phyloP scores from a whole-genome alignment of 495 filamentous ascomycete species.

The Collariella sp. region DNA sequence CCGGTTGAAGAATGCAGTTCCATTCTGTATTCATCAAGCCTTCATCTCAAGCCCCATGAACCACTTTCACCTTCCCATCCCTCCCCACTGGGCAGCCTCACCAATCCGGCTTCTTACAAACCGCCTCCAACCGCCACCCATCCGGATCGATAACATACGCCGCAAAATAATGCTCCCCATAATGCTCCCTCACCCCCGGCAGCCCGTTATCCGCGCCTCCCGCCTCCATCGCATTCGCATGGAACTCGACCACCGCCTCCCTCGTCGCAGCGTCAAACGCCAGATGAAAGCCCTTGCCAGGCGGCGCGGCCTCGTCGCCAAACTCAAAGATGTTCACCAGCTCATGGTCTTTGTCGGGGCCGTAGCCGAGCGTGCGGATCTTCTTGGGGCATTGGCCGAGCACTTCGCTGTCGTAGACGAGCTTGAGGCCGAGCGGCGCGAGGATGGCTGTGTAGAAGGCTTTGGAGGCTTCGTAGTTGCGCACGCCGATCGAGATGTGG shows the following conservation, averaged over 20 bases:
- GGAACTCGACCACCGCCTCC: conserved; percentile 31
- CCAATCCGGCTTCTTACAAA: conserved; percentile 18
- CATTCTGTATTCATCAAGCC: no score
- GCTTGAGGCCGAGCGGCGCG: conserved; percentile 21
- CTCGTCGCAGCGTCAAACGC: conserved; percentile 31
- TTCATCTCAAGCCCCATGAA: no score
- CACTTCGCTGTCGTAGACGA: conserved; percentile 29
- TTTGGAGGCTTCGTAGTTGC: conserved; percentile 21
- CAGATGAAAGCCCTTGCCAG: conserved; percentile 27
- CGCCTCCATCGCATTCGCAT: conserved; percentile 25
- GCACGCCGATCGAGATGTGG: conserved; percentile 30
- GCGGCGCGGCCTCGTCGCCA: conserved; percentile 12
- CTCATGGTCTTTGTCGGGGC: conserved; percentile 21
- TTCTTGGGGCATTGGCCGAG: conserved; percentile 8
- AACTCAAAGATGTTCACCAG: conserved; percentile 30
- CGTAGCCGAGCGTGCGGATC: conserved; percentile 25
- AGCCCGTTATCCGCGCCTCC: conserved; percentile 30
- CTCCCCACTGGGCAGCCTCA: no score
- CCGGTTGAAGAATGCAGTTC: no score
- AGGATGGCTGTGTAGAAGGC: conserved; percentile 29
- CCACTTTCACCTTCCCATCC: neutral
- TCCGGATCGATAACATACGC: conserved; percentile 36
- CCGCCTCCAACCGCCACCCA: conserved; percentile 36
- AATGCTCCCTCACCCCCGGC: conserved; percentile 31
- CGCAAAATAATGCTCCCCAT: conserved; percentile 33